Conservation (phyloP, 352 stramenopile genomes). For the Phytophthora hybrid region DNA sequence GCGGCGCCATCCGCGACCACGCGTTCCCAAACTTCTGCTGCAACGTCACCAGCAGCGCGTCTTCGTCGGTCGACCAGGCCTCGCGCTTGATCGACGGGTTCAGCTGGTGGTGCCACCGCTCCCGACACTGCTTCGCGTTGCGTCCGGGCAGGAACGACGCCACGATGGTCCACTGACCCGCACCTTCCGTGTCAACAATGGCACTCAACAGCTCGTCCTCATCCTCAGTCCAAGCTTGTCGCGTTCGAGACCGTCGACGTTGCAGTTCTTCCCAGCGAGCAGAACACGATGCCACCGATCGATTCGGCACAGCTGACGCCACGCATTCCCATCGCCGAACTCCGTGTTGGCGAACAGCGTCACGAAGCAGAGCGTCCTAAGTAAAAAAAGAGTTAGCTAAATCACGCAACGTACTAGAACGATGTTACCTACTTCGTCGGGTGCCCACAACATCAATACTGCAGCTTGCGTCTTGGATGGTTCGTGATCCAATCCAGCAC, state of each 20-base stretch:
- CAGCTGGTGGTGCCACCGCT: constrained; percentile 54
- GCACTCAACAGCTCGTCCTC: constrained; percentile 59
- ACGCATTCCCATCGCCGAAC: constrained; percentile 41
- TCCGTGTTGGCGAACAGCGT: too few relatives aligned
- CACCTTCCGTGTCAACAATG: constrained; percentile 52
- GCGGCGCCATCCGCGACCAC: constrained; percentile 58
- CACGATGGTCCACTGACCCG: constrained; percentile 63
- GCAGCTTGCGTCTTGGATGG: not conserved
- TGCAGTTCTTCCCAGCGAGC: constrained; percentile 51
- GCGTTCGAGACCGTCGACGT: not conserved
- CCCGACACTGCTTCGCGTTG: constrained; percentile 78
- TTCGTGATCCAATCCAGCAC: not conserved
- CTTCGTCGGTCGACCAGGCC: constrained; percentile 49
- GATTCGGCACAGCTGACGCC: constrained; percentile 36
- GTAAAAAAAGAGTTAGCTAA: not conserved
- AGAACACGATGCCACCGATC: constrained; percentile 29
- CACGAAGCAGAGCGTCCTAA: not conserved
- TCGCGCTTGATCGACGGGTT: constrained; percentile 52
- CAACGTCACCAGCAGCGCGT: constrained; percentile 38
- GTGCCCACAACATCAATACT: not conserved
- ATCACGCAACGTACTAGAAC: not conserved
- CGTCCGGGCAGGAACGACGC: constrained; percentile 65
- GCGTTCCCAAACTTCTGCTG: constrained; percentile 50
- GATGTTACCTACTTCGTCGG: constrained; percentile 1
- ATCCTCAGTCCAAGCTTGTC: constrained; percentile 43